Evolutionary conservation across 2,329 filamentous ascomycete species (phyloP), one percentile per base, ranked within the genome.

Genomic region (Alternaria tenuissima): DNA sequence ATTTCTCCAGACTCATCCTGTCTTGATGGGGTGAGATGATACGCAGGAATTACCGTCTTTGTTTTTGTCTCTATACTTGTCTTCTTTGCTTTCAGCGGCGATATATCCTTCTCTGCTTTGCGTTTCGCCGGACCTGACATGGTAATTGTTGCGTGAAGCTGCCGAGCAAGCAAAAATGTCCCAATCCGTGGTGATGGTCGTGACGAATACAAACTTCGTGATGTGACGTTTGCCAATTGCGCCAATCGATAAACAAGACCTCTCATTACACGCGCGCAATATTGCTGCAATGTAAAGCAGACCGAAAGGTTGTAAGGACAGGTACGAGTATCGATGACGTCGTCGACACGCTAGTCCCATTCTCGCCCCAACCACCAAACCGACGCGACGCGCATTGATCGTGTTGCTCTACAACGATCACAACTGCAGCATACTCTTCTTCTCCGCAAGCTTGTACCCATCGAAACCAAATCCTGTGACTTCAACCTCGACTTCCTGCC

Each of bases 1-100:
- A 82, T 76, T 9, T 80, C 78, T 2, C 86, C 87, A 24, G 60
- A 55, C 3, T 68, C 64, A 51, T 75, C 70, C 22, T 64, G 63
- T 62, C 70, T 67, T 24, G 73, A 69, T 11, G 65, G 66, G 1
- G 74, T 62, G 4, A 72, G 67, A 46, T 76, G 75, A 51, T 78
- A 78, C 12, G 75, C 74, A 2, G 73, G 75, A 1, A 77, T 55
- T 3, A 62, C 51, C 1, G 71, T 34, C 56, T 72, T 75, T 2
- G 65, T 24, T 44, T 70, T 75, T 46, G n/a, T 22, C 7, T 38
- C 14, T 4, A 7, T 4, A 5, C 6, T 38, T 38, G 16, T 14
- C 47, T 70, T 76, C 55, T 78, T 78, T 0, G 63, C 14, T 41
- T 67, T 69, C 1, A 59, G 34, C 8, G 68, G 39, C 26, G 64